Evolutionary conservation across 73 alveolate species (phyloP).

Genomic region (Paramecium biaurelia): DNA sequence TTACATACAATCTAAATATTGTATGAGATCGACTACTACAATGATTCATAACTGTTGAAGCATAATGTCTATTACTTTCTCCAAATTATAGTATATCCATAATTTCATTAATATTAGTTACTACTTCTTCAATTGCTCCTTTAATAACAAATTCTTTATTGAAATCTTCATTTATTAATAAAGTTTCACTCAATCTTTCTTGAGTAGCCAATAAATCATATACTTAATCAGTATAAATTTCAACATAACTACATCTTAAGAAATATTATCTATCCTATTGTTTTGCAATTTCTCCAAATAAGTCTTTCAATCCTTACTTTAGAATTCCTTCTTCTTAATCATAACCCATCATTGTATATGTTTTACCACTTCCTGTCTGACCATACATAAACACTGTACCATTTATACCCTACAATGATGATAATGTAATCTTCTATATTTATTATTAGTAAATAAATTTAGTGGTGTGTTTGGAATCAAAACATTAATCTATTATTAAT

Average conservation of each 20-base stretch:
- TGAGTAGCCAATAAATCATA: constrained; percentile 86
- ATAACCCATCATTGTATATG: constrained; percentile 71
- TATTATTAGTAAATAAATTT: constrained; percentile 31
- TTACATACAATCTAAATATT: constrained; percentile 70
- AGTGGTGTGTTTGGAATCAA: constrained; percentile 57
- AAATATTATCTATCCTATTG: constrained; percentile 43
- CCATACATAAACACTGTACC: constrained; percentile 76
- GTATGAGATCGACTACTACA: constrained; percentile 78
- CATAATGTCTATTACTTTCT: constrained; percentile 77
- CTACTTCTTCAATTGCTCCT: constrained; percentile 79
- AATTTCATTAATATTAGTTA: constrained; percentile 66
- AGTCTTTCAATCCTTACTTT: constrained; percentile 63
- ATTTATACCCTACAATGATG: constrained; percentile 68
- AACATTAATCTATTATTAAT: constrained; percentile 60
- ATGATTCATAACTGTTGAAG: constrained; percentile 83
- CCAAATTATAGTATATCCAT: constrained; percentile 71
- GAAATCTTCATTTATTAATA: constrained; percentile 73
- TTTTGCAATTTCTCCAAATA: constrained; percentile 64
- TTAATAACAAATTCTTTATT: constrained; percentile 79
- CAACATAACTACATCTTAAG: constrained; percentile 91
- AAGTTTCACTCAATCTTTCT: constrained; percentile 49
- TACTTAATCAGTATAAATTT: constrained; percentile 93
- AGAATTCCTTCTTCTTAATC: constrained; percentile 73
- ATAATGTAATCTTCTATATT: constrained; percentile 66
- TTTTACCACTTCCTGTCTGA: constrained; percentile 72